Evolutionary conservation across 2,329 filamentous ascomycete species (phyloP).

Genomic region (Aspergillus sp.): DNA sequence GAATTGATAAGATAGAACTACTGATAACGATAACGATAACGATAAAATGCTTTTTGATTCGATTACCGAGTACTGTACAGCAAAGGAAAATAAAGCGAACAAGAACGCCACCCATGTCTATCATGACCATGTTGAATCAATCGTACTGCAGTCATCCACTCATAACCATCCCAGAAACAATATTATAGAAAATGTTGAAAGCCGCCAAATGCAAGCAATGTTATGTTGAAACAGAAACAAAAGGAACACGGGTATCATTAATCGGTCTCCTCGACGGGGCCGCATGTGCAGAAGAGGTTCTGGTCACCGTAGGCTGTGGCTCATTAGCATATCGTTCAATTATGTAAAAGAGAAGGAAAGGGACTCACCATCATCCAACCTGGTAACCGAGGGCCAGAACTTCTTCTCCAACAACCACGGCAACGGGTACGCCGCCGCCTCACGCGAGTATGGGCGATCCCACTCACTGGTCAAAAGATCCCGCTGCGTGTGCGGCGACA

Average conservation of each 20-base stretch:
- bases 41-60: background rate
- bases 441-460: slow-evolving; percentile 72
- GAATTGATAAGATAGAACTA: background rate
- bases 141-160: background rate
- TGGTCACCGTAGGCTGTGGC: slow-evolving; percentile 72
- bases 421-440: slow-evolving; percentile 81
- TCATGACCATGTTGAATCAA: slow-evolving; percentile 25
- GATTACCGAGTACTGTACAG: background rate
- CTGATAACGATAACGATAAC: background rate
- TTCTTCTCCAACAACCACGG: slow-evolving; percentile 86
- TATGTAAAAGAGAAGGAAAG: background rate
- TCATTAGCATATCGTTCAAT: slow-evolving; percentile 17
- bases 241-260: slow-evolving; percentile 33
- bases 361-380: slow-evolving; percentile 79
- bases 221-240: background rate
- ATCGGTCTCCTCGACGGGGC: slow-evolving; percentile 62
- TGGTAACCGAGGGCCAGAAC: slow-evolving; percentile 86
- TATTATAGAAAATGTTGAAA: slow-evolving; percentile 9
- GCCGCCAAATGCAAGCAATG: slow-evolving; percentile 9
- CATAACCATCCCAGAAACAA: background rate
- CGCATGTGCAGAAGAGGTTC: slow-evolving; percentile 92
- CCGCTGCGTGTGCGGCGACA: slow-evolving; percentile 75
- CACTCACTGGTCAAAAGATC: slow-evolving; percentile 72
- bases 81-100: background rate
- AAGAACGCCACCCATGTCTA: slow-evolving; percentile 13